Evolutionary conservation across 1,284 basidiomycete genomes (phyloP).

Genomic region (Tilletia horrida): DNA sequence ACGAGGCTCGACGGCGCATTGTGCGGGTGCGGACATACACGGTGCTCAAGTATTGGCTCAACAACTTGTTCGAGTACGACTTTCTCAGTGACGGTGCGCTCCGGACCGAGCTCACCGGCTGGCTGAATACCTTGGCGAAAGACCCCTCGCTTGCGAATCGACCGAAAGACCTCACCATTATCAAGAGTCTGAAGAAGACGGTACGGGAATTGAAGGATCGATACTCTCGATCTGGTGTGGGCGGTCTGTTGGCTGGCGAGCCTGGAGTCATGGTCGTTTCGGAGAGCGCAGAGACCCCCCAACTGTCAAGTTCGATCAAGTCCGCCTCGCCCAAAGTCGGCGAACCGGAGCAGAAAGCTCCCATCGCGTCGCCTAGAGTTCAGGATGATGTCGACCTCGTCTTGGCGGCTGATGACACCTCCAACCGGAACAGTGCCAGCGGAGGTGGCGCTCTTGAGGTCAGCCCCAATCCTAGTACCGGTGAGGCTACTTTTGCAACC

Average conservation of each 20-base stretch:
- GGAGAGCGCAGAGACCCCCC: neutral
- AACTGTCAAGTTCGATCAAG: neutral
- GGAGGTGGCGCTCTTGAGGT: neutral
- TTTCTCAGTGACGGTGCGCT: conserved; percentile 40
- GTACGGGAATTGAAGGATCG: conserved; percentile 40
- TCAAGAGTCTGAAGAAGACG: conserved; percentile 40
- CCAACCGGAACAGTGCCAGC: neutral
- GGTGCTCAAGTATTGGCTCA: conserved; percentile 47
- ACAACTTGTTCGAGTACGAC: conserved; percentile 45
- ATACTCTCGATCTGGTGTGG: conserved; percentile 37
- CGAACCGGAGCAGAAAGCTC: neutral
- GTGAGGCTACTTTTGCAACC: no score
- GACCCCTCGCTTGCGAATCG: conserved; percentile 28
- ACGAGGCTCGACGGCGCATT: conserved; percentile 41
- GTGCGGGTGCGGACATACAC: conserved; percentile 47
- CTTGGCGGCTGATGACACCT: neutral
- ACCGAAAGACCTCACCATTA: conserved; percentile 34
- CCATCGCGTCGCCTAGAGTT: neutral
- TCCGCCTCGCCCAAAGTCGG: neutral
- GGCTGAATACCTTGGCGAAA: conserved; percentile 39
- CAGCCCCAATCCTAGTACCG: no score
- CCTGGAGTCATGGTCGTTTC: neutral
- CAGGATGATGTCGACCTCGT: conserved; percentile 16
- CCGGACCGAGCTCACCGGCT: conserved; percentile 34
- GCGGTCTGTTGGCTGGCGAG: conserved; percentile 29